phyloP scores from a whole-genome alignment of 2,329 filamentous ascomycete genomes.

The Davidsoniella australis region DNA sequence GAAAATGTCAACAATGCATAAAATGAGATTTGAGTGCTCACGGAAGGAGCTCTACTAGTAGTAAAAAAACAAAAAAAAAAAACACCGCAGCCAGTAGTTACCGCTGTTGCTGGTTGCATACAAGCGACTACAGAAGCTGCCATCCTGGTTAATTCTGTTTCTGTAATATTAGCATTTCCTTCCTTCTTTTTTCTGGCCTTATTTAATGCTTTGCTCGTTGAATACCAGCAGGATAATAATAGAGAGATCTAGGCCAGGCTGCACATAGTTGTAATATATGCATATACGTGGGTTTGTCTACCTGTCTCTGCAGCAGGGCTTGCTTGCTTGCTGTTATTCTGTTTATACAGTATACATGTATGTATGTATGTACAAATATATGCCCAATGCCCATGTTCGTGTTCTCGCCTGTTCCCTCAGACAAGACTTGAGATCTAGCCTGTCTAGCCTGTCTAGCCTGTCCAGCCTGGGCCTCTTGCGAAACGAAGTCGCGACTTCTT shows the following conservation, averaged over 20 bases:
- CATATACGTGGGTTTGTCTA: too few species aligned
- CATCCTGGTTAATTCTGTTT: too few species aligned
- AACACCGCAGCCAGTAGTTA: neutral
- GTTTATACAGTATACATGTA: neutral
- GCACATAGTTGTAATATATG: too few species aligned
- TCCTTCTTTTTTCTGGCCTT: too few species aligned
- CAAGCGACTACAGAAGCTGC: neutral
- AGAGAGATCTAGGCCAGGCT: too few species aligned
- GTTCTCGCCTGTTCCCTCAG: neutral
- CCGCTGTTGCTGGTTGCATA: neutral
- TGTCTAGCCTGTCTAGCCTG: neutral
- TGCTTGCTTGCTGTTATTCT: neutral
- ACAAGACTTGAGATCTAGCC: neutral
- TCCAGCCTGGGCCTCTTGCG: neutral
- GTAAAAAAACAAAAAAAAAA: neutral
- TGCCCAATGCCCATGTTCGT: neutral
- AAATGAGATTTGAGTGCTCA: neutral
- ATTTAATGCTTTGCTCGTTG: too few species aligned
- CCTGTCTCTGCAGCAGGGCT: neutral
- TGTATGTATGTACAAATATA: neutral
- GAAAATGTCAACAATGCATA: neutral
- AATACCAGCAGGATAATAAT: too few species aligned
- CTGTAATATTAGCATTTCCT: too few species aligned
- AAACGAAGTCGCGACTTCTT: conserved; percentile 2
- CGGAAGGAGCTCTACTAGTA: neutral